Evolutionary conservation across 371 early-diverging fungal species (phyloP), one percentile per base, ranked within the genome.

Genomic region (Mortierella sp.): DNA sequence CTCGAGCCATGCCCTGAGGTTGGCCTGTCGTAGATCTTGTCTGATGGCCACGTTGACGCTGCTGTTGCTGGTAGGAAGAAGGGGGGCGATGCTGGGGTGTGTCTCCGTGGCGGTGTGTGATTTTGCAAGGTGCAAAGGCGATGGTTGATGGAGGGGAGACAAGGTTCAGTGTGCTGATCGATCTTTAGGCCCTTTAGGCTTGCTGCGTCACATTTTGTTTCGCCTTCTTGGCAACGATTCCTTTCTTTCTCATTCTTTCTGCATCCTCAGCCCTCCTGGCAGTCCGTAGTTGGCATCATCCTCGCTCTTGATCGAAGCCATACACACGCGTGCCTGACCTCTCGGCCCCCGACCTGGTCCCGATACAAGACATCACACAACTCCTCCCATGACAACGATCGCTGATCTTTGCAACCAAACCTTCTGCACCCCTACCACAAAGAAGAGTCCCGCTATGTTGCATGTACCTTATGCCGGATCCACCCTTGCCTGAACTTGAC

Each of bases 1-100:
- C 28, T 63, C 47, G 19, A 31, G 69, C 76, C 76, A 74, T 57
- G 69, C 76, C 69, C 64, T 46, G 44, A 74, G 50, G 56, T 74
- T 74, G 54, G 76, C 69, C 53, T 55, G 64, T 60, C 76, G 63
- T 47, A 68, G 19, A 29, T 74, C 76, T 52, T 74, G 69, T 68
- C 76, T 52, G 52, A 54, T 21, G 27, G 76, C 76, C 76, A 74
- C 60, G 53, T 62, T 74, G 54, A 46, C 31, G 29, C 10, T 49
- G 50, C 25, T 24, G 50, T 14, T 34, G 34, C 34, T 10, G 34
- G 10, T 34, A n/a, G 60, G 29, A 43, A 5, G 34, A 12, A n/a
- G 21, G 37, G 50, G 19, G 19, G 45, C 25, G 13, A n/a, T 54
- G 31, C 22, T 48, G 46, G 13, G 34, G 27, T 29, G 14, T 10